Conservation (phyloP, 2,329 filamentous ascomycete genomes). For the Fusarium chuoi region DNA sequence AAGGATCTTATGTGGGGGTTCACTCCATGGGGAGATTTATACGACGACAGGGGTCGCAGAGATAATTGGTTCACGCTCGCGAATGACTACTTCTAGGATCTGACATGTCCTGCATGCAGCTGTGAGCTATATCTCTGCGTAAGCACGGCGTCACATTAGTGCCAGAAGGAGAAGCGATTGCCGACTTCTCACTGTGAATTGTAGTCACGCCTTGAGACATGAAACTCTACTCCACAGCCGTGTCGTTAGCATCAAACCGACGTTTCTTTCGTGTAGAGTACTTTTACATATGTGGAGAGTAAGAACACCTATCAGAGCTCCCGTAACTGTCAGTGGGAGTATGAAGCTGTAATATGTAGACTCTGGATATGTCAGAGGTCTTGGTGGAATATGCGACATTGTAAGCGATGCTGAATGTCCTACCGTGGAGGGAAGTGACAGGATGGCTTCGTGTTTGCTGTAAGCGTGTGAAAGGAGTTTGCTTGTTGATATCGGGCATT, state of each 20-base stretch:
- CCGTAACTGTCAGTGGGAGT: background rate
- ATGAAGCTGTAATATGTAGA: background rate
- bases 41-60: background rate
- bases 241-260: background rate
- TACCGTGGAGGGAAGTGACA: background rate
- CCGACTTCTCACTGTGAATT: background rate
- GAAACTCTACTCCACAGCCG: background rate
- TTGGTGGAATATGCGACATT: background rate
- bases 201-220: background rate
- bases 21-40: background rate
- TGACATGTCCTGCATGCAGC: background rate
- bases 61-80: background rate
- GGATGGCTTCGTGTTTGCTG: background rate
- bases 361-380: background rate
- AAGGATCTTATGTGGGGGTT: background rate
- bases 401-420: background rate
- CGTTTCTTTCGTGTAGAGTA: background rate
- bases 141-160: background rate
- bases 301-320: background rate
- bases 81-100: background rate
- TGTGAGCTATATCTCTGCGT: background rate
- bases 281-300: background rate
- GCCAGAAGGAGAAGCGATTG: background rate
- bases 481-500: background rate
- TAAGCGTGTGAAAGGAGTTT: background rate